These are phyloP conservation scores for Macrolepiota fuliginosa DNA, from an alignment of 768 basidiomycete genomes.

Conservation along the genomic window DNA sequence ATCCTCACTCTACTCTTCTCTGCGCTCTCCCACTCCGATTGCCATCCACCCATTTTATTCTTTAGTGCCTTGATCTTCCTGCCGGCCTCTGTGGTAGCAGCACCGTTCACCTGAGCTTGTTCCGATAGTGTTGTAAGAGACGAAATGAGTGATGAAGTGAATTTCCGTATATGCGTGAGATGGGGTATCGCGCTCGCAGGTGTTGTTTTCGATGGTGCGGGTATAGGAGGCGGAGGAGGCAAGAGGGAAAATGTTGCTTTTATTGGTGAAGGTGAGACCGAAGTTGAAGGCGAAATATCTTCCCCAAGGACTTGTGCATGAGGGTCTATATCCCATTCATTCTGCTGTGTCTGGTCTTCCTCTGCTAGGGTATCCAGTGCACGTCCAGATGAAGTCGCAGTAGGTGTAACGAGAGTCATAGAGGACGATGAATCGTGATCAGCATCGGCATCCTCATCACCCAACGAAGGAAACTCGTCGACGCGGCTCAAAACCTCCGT, in stretches of 20 bases:
- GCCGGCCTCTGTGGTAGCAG: conserved; percentile 81
- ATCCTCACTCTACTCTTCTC: conserved; percentile 75
- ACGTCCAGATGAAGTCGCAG: not conserved
- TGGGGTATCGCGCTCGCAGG: conserved; percentile 61
- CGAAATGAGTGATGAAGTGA: conserved; percentile 71
- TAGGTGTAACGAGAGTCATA: conserved; percentile 18
- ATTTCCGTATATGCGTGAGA: conserved; percentile 66
- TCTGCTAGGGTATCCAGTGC: conserved; percentile 4
- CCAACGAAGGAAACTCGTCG: conserved; percentile 47
- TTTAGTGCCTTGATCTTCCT: conserved; percentile 83
- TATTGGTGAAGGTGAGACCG: conserved; percentile 35
- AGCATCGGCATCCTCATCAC: conserved; percentile 46
- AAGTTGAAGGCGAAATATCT: conserved; percentile 8
- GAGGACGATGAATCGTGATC: conserved; percentile 34
- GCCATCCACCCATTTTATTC: conserved; percentile 80
- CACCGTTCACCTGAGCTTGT: conserved; percentile 86
- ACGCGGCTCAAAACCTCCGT: conserved; percentile 67
- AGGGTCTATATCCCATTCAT: conserved; percentile 12
- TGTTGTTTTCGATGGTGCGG: conserved; percentile 40
- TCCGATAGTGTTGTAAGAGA: conserved; percentile 80
- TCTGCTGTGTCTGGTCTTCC: conserved; percentile 5
- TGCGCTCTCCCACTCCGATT: conserved; percentile 81
- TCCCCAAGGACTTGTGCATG: conserved; percentile 9
- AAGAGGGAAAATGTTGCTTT: conserved; percentile 52
- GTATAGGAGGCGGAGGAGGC: conserved; percentile 42